Percentiles rank a stretch among this genome's conserved stretches.
Conservation (phyloP, 805 yeast genomes). For the Zygoascus biomembranicola region DNA sequence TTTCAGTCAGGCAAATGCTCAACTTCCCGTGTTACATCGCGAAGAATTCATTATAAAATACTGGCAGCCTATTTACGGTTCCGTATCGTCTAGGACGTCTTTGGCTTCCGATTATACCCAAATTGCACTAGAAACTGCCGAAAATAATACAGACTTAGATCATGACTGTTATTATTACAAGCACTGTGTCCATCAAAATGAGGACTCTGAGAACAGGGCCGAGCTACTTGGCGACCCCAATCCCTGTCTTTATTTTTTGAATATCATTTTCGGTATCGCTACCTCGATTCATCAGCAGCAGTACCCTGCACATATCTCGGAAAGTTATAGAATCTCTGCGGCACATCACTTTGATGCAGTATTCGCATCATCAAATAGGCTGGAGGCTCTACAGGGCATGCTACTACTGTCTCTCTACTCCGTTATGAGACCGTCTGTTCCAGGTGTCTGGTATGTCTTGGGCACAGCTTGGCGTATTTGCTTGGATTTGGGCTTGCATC, state of each 20-base stretch:
- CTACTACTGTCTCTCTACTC: conserved; percentile 62
- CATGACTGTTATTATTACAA: conserved; percentile 8
- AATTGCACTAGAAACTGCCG: conserved; percentile 6
- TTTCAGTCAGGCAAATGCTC: conserved; percentile 76
- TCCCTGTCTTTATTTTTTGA: conserved; percentile 51
- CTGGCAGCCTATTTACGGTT: conserved; percentile 77
- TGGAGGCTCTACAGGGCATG: conserved; percentile 68
- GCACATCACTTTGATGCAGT: conserved; percentile 48
- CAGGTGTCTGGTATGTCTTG: conserved; percentile 87
- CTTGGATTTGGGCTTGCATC: conserved; percentile 79
- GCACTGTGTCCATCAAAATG: conserved; percentile 3
- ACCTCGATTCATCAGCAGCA: conserved; percentile 64
- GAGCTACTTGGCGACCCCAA: conserved; percentile 6
- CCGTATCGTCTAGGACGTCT: conserved; percentile 42
- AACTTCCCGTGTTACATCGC: conserved; percentile 75
- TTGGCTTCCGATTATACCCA: conserved; percentile 34
- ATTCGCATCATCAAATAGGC: conserved; percentile 47
- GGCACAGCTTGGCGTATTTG: conserved; percentile 75
- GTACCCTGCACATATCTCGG: conserved; percentile 57
- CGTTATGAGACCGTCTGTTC: conserved; percentile 79
- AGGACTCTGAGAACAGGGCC: background rate
- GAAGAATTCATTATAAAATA: conserved; percentile 60
- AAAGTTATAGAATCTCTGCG: conserved; percentile 63
- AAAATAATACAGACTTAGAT: background rate
- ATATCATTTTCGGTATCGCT: conserved; percentile 73